phyloP scores from a whole-genome alignment of 768 basidiomycete genomes.

The Mycena indigotica region DNA sequence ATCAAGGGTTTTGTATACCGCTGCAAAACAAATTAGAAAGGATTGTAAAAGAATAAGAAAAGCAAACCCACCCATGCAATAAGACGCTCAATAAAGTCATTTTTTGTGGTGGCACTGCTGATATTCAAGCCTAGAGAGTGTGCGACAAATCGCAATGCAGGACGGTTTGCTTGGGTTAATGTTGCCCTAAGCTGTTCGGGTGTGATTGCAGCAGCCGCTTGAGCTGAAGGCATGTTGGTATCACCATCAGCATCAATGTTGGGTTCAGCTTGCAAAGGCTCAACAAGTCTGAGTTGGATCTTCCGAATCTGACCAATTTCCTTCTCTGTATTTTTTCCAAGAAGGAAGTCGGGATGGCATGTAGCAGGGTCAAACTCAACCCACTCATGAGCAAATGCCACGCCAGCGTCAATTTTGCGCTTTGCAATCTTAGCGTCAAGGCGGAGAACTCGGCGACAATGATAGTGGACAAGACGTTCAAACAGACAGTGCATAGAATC shows the following conservation, averaged over 20 bases:
- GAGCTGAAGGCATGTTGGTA: constrained; percentile 8
- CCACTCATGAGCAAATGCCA: constrained; percentile 16
- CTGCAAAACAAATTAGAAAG: constrained; percentile 12
- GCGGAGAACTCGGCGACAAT: constrained; percentile 22
- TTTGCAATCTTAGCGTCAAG: constrained; percentile 17
- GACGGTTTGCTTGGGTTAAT: not conserved
- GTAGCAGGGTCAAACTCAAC: constrained; percentile 10
- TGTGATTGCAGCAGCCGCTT: constrained; percentile 7
- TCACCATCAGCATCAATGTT: constrained; percentile 10
- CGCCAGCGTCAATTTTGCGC: constrained; percentile 10
- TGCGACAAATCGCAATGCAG: constrained; percentile 14
- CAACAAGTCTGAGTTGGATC: constrained; percentile 13
- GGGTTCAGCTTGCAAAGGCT: constrained; percentile 4
- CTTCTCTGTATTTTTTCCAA: constrained; percentile 6
- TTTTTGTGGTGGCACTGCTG: constrained; percentile 1
- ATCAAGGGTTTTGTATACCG: constrained; percentile 11
- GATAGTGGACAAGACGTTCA: constrained; percentile 24
- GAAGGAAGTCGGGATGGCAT: constrained; percentile 5
- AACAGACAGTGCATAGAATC: constrained; percentile 37
- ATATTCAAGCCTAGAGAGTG: constrained; percentile 11
- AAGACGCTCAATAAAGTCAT: constrained; percentile 11
- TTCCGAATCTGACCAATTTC: constrained; percentile 1
- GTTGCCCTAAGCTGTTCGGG: constrained; percentile 2
- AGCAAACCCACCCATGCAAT: constrained; percentile 17
- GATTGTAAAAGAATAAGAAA: not conserved